Conservation (phyloP, 805 yeast genomes). For the Lipomyces chichibuensis region DNA sequence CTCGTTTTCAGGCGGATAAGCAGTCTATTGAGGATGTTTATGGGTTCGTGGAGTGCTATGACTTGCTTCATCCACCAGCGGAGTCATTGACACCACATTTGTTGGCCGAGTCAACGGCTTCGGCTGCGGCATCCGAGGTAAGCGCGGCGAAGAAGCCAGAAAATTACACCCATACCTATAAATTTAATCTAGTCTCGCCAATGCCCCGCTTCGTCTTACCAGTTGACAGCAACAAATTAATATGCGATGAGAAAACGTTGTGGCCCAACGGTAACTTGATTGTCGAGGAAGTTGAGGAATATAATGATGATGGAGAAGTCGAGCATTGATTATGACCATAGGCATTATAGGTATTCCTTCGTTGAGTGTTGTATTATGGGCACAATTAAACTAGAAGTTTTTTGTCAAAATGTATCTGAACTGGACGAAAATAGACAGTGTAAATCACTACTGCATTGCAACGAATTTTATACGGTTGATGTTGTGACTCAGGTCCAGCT, state of each 20-base stretch:
- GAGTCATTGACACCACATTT: constrained; percentile 6
- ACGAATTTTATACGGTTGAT: too few relatives aligned
- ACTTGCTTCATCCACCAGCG: constrained; percentile 29
- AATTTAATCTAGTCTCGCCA: constrained; percentile 57
- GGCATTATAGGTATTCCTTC: neutral
- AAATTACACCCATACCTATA: constrained; percentile 52
- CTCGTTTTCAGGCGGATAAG: constrained; percentile 53
- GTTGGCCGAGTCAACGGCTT: neutral
- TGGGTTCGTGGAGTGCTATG: constrained; percentile 65
- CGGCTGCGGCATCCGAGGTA: constrained; percentile 38
- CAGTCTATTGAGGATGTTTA: constrained; percentile 63
- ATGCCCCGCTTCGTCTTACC: constrained; percentile 58
- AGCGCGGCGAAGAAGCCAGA: constrained; percentile 43
- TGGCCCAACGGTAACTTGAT: constrained; percentile 69
- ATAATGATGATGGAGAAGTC: constrained; percentile 20
- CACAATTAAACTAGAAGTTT: too few relatives aligned
- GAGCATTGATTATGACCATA: neutral
- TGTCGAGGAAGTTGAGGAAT: constrained; percentile 48
- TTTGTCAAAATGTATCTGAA: too few relatives aligned
- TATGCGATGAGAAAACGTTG: constrained; percentile 52
- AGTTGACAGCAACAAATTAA: constrained; percentile 38
- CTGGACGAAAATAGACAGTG: too few relatives aligned
- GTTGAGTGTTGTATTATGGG: too few relatives aligned
- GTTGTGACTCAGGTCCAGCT: too few relatives aligned
- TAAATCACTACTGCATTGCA: too few relatives aligned